phyloP scores from a whole-genome alignment of 1,284 basidiomycete species.

The Neolentinus lepideus region DNA sequence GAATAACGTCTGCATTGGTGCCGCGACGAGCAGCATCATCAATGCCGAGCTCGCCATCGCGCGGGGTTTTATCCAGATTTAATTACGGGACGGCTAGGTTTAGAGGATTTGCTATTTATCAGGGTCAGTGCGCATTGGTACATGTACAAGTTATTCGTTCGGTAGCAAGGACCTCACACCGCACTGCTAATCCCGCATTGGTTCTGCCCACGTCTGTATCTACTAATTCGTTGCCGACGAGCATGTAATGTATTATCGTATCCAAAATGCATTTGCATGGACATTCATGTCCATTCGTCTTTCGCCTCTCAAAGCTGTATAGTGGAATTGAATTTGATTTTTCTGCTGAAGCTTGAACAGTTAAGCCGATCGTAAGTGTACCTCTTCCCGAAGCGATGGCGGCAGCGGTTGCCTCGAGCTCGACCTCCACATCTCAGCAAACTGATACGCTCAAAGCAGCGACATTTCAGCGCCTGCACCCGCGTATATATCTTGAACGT shows the following conservation, averaged over 20 bases:
- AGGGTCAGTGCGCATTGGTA: neutral
- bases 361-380: neutral
- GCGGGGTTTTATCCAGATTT: constrained; percentile 57
- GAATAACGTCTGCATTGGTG: constrained; percentile 96
- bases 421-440: neutral
- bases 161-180: neutral
- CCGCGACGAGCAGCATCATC: constrained; percentile 95
- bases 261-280: too few relatives aligned
- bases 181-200: neutral
- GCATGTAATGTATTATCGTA: too few relatives aligned
- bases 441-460: constrained; percentile 43
- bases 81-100: constrained; percentile 4
- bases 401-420: neutral
- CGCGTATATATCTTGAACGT: constrained; percentile 71
- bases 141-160: neutral
- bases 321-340: neutral
- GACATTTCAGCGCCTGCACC: constrained; percentile 79
- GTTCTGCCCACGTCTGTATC: neutral
- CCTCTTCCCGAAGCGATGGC: neutral
- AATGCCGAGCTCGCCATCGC: constrained; percentile 94
- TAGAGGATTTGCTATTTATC: neutral
- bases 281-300: too few relatives aligned
- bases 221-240: neutral
- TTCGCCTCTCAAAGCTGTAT: neutral
- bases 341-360: too few relatives aligned